Percentiles rank a stretch among this genome's conserved stretches.
Conservation (phyloP, 495 filamentous ascomycete species). For the Penicillium nucicola region DNA sequence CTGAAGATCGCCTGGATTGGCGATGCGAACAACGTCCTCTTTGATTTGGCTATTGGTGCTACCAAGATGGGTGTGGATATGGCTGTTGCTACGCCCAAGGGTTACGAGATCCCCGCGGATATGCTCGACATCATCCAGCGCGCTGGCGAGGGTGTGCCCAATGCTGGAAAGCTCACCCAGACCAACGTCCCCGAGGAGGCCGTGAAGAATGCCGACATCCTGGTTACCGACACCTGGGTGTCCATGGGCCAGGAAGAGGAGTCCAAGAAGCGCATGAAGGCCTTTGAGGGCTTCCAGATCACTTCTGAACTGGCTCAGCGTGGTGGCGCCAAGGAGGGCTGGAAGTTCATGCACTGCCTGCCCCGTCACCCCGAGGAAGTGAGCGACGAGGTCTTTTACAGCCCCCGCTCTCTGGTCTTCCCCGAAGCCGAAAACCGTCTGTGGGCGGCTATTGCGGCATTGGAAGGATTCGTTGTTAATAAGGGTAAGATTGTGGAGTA, state of each 20-base stretch:
- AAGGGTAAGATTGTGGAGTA: slow-evolving; percentile 66
- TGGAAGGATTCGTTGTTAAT: slow-evolving; percentile 90
- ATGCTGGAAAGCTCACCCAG: slow-evolving; percentile 66
- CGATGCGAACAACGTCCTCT: slow-evolving; percentile 95
- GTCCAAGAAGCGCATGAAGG: slow-evolving; percentile 66
- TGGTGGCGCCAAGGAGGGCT: slow-evolving; percentile 81
- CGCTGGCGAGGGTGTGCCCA: slow-evolving; percentile 51
- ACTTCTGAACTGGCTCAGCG: slow-evolving; percentile 75
- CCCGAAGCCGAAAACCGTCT: slow-evolving; percentile 90
- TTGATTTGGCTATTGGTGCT: slow-evolving; percentile 82
- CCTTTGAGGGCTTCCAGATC: slow-evolving; percentile 87
- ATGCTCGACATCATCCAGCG: slow-evolving; percentile 69
- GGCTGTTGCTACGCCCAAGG: slow-evolving; percentile 78
- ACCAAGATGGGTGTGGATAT: slow-evolving; percentile 83
- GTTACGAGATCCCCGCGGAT: slow-evolving; percentile 68
- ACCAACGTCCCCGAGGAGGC: slow-evolving; percentile 83
- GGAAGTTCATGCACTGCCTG: slow-evolving; percentile 99
- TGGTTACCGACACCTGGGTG: slow-evolving; percentile 96
- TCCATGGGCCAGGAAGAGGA: slow-evolving; percentile 97
- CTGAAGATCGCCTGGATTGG: slow-evolving; percentile 94
- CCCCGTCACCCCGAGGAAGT: slow-evolving; percentile 95
- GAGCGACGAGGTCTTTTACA: slow-evolving; percentile 90
- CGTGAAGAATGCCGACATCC: slow-evolving; percentile 79
- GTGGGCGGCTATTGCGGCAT: slow-evolving; percentile 80
- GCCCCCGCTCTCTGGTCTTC: slow-evolving; percentile 77